Base-by-base conservation (phyloP, 306 rosid species). In the Mimosa pudica region DNA sequence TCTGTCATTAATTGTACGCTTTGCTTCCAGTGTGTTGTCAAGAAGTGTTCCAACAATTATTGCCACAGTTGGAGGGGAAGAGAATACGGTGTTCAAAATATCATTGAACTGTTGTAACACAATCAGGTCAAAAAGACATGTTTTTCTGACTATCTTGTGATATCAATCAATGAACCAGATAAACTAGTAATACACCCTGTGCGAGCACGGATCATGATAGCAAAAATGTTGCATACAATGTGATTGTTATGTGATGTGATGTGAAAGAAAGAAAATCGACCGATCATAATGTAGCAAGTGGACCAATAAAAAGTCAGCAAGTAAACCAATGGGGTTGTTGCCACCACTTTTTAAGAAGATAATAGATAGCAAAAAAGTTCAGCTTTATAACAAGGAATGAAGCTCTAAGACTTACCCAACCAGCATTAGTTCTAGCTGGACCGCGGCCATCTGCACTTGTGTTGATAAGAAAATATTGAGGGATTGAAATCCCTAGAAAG, bases 401-500 rank as follows among this genome's bases (percentile, higher is more conserved):
- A 70, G 6, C 18, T 70, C 55, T 32, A 55, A 55, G 36, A 83
- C 99, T 88, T 86, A 93, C 99, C 99, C 99, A 96, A 83, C 94
- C 89, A 60, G 89, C 94, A 1, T 75, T 85, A 57, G 98, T 93
- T 86, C 80, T 82, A 45, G 91, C 93, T 2, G 98, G 99, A 57
- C 99, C 99, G 66, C 85, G 88, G 51, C 98, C 98, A 64, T 87
- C 89, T 4, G 69, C 71, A 36, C 87, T 12, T 6, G 96, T 89
- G 89, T 84, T 89, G 35, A 44, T 65, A 58, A 88, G 71, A n/a
- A 96, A 96, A 73, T 96, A 96, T 85, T 96, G 99, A 70, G 98
- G 85, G 77, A 96, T 89, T 57, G 99, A 96, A 42, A 96, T 91
- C 46, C 91, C 93, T 16, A 96, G 94, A 81, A 93, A 96, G 88